Evolutionary conservation across 2,329 filamentous ascomycete genomes (phyloP), one percentile per base, ranked within the genome.

Genomic region (Davidsoniella neocaledoniae): DNA sequence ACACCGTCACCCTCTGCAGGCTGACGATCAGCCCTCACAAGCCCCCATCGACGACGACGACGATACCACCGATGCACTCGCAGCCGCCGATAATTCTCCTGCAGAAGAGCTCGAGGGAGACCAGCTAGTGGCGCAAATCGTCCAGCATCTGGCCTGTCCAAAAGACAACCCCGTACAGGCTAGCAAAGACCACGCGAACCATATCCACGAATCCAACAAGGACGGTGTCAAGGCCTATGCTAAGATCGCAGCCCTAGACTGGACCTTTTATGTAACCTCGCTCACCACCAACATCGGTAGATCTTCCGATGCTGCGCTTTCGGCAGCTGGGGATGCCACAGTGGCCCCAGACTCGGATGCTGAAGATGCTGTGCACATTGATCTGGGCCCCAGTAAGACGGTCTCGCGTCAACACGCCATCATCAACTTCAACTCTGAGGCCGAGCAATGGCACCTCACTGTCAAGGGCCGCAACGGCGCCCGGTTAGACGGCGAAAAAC

Each of bases 381-480:
- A 98, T 61, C 71, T 98, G 29, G 84, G 85, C 1, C 85, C 85
- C 0, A 84, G 77, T 64, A 90, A 90, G 66, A 79, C 83, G 60
- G 79, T 90, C 36, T 90, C 85, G 26, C 76, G 85, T 54, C 72
- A 81, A 54, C 84, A 88, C 60, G 84, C 83, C 9, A 71, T 79
- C 58, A 84, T 91, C 47, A 77, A 73, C 56, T 91, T 84, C 59
- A 77, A 86, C 58, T 66, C 71, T 16, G 77, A 80, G 40, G 66
- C 72, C 37, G 80, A 78, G 57, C 77, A 74, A 54, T 98, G 91
- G 91, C 81, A 82, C 58, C 76, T 98, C 47, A 69, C 78, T 41
- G 86, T 94, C 55, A 88, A 90, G 61, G 91, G 91, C 17, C 83
- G 91, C 57, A 98, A 98, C 62, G 87, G 88, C 25, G 75, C 94